These are phyloP conservation scores for Capronia epimyces DNA, from an alignment of 2,329 filamentous ascomycete genomes.

Conservation along the genomic window DNA sequence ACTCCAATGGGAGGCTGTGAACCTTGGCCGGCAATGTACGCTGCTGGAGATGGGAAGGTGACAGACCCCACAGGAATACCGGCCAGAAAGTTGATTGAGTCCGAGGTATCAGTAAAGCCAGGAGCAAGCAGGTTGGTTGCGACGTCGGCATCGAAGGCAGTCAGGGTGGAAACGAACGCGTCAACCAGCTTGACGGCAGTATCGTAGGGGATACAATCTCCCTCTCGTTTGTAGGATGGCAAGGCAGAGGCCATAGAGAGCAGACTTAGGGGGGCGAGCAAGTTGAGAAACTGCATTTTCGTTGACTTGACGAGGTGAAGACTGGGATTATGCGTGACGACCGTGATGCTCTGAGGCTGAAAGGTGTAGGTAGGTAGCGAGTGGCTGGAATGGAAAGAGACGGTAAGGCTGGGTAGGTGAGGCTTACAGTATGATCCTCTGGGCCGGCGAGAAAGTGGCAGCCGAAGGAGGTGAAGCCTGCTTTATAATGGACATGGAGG, in stretches of 20 bases:
- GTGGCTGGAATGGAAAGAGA: no score
- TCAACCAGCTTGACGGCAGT: slow-evolving; percentile 20
- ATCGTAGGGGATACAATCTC: slow-evolving; percentile 17
- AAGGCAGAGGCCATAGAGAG: slow-evolving; percentile 14
- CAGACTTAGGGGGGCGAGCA: slow-evolving; percentile 17
- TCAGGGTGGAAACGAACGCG: slow-evolving; percentile 22
- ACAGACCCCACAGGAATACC: slow-evolving; percentile 29
- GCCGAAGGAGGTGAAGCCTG: background rate
- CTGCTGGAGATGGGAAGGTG: slow-evolving; percentile 34
- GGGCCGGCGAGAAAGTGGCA: slow-evolving; percentile 8
- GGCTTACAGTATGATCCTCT: no score
- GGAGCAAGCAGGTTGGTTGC: slow-evolving; percentile 27
- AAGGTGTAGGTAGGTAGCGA: background rate
- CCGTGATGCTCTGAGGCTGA: background rate
- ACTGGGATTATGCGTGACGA: background rate
- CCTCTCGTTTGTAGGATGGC: slow-evolving; percentile 3
- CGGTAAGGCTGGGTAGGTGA: no score
- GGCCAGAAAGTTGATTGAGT: slow-evolving; percentile 31
- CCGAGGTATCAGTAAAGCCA: slow-evolving; percentile 33
- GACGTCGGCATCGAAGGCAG: slow-evolving; percentile 18
- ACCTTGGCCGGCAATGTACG: slow-evolving; percentile 31
- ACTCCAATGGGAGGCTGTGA: slow-evolving; percentile 33
- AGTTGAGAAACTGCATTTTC: slow-evolving; percentile 20
- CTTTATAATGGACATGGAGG: slow-evolving; percentile 2
- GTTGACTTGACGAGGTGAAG: background rate